These are phyloP conservation scores for Neurospora cerealis DNA, from an alignment of 495 filamentous ascomycete species.

Conservation along the genomic window DNA sequence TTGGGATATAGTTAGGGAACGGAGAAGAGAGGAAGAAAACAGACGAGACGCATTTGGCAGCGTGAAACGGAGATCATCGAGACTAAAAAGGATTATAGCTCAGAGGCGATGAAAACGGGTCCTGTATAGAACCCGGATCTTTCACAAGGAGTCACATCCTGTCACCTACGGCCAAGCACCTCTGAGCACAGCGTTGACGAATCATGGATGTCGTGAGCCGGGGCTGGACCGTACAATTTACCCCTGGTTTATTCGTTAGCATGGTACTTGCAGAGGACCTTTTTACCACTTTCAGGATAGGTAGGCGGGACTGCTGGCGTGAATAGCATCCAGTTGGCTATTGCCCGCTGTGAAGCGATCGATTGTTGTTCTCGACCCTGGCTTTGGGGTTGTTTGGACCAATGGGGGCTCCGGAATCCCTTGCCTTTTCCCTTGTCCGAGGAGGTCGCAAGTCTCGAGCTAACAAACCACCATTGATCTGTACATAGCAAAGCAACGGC, in stretches of 20 bases:
- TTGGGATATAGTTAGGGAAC: neutral
- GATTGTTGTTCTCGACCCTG: neutral
- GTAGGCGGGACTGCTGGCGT: neutral
- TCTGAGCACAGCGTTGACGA: neutral
- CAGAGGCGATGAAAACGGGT: neutral
- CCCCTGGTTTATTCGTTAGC: too few relatives aligned
- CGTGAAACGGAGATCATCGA: neutral
- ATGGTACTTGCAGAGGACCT: neutral
- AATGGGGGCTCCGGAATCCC: neutral
- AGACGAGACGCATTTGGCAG: neutral
- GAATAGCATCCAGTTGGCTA: neutral
- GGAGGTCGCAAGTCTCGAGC: neutral
- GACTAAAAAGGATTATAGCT: neutral
- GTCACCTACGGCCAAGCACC: neutral
- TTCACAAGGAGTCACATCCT: neutral
- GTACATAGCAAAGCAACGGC: neutral
- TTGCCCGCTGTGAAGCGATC: neutral
- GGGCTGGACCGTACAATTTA: neutral
- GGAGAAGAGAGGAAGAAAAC: neutral
- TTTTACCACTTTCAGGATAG: neutral
- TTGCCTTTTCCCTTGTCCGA: neutral
- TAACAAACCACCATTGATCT: neutral
- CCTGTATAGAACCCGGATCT: neutral
- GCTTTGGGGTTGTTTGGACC: neutral
- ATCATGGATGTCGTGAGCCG: neutral